Percentiles rank a stretch among this genome's conserved stretches.
Conservation (phyloP, 2,329 filamentous ascomycete species). For the Phyllosticta citrichinensis region DNA sequence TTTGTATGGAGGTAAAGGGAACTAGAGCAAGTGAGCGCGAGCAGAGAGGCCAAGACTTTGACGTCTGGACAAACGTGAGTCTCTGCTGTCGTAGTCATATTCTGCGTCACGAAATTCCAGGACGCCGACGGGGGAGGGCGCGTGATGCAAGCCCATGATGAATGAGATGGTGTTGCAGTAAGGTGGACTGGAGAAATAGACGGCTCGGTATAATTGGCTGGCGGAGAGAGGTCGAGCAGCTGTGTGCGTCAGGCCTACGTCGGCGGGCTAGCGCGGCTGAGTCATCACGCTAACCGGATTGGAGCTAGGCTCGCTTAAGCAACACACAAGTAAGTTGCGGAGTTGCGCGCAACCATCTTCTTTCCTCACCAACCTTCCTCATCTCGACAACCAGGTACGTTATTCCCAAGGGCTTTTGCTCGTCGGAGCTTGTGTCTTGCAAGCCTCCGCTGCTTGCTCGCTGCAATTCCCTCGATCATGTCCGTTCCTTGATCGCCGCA, state of each 20-base stretch:
- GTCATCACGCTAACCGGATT: not conserved
- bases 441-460: not conserved
- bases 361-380: constrained; percentile 30
- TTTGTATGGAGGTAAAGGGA: not conserved
- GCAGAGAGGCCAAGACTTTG: not conserved
- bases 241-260: constrained; percentile 1
- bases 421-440: not conserved
- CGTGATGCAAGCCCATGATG: not conserved
- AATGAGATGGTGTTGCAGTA: not conserved
- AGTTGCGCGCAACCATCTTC: constrained; percentile 11
- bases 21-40: not conserved
- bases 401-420: not conserved
- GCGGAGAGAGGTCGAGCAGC: not conserved
- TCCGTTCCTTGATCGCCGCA: constrained; percentile 2
- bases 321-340: constrained; percentile 7
- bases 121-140: not conserved
- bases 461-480: not conserved
- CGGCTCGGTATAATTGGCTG: not conserved
- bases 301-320: constrained; percentile 8
- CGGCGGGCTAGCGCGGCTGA: not conserved
- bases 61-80: not conserved
- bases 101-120: constrained; percentile 4
- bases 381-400: constrained; percentile 35
- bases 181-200: not conserved
- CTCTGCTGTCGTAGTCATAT: constrained; percentile 2